Evolutionary conservation across 306 rosid genomes (phyloP), one percentile per base, ranked within the genome.

Genomic region (Quillaja saponaria): DNA sequence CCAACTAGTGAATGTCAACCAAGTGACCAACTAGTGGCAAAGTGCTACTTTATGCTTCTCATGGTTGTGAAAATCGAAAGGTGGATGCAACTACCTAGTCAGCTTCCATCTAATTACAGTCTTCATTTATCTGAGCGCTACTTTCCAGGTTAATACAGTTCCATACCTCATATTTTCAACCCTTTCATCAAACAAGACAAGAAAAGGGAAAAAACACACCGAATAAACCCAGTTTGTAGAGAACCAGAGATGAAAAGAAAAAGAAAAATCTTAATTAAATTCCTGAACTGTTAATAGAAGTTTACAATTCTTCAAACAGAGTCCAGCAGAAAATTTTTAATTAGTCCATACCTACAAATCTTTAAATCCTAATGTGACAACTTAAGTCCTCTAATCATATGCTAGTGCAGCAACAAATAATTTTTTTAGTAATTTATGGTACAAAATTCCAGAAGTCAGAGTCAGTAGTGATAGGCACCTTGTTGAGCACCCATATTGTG

Each of bases 401-500:
- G 60, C n/a, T 20, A 38, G 20, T 18, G 6, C 6, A 8, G 14
- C 3, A 49, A 37, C 20, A 35, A 37, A 48, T 31, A 28, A 52
- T 14, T 14, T 38, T 6, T 10, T 5, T 31, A 34, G 13, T n/a
- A 5, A 20, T 25, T 53, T 64, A 67, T 67, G 35, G 15, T 38
- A 67, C 68, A 50, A 33, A 73, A 28, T 8, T 6, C 46, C 39
- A 5, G 40, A 57, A 20, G 47, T 16, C 45, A 34, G 25, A n/a
- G 72, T 71, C 13, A 20, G 73, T 70, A 58, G 31, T 65, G 63
- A 51, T 58, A 58, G 13, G 2, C 31, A 4, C 61, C 55, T 42
- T 66, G 71, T 18, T 66, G 63, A 4, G 50, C 21, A 66, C 44
- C 16, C 53, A 53, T 33, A 42, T 48, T 42, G 62, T 48, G 56